Evolutionary conservation across 306 rosid species (phyloP), one percentile per base, ranked within the genome.

Genomic region (Sophora flavescens): DNA sequence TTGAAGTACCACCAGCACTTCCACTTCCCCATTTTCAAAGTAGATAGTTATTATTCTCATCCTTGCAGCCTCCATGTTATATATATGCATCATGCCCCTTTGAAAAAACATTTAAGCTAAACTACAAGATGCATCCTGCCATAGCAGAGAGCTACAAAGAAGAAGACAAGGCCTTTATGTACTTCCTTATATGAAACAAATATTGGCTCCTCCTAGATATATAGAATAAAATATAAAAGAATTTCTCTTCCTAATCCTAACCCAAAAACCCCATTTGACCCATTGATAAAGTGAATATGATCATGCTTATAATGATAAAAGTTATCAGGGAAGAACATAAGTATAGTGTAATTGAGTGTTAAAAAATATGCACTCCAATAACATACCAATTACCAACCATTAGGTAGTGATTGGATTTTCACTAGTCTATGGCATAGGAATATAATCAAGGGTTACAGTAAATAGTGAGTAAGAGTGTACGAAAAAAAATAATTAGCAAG

Each of bases 1-100:
- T 85, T 89, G 83, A 91, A 83, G 82, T 80, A 79, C 32, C 84
- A 62, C 90, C 90, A 84, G 11, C 77, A 33, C 77, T 81, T 82
- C 86, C 84, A 83, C 33, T 52, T 74, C 62, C 78, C 83, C 98
- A 91, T 93, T 77, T 62, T 52, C 32, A 35, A 9, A 66, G 63
- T 11, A 66, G 71, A 60, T 76, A 68, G 67, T 51, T 72, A 61
- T 75, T 44, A 30, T 30, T 30, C 68, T 68, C 45, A 52, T 33
- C 52, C 50, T 45, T 53, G 32, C 41, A 53, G 50, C 41, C 76
- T 41, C 83, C 87, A 52, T 77, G 88, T 75, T 88, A 83, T 84
- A 82, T 84, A 82, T 63, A n/a, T 38, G n/a, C 75, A 74, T 59
- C 72, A 4, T 81, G 4, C 45, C 72, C 76, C 68, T 71, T 30